Percentiles rank a stretch among this genome's conserved stretches.
Conservation (phyloP, 352 stramenopile genomes). For the Phytophthora fragariae region DNA sequence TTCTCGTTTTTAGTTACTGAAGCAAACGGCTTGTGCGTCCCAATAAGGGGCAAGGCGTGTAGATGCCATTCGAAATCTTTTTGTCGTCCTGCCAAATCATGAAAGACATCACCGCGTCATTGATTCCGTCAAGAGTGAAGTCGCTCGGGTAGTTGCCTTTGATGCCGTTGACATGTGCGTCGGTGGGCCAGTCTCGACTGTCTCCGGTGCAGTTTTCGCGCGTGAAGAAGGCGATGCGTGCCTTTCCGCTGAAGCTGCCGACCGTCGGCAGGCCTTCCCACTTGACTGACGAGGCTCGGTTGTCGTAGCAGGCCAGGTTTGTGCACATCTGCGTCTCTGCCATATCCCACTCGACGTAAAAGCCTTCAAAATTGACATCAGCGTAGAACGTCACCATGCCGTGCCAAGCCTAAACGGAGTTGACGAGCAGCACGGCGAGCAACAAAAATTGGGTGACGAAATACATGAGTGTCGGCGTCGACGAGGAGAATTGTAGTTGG, state of each 20-base stretch:
- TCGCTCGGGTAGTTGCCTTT: slow-evolving; percentile 35
- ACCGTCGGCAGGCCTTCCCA: slow-evolving; percentile 28
- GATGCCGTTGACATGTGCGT: slow-evolving; percentile 27
- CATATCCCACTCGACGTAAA: slow-evolving; percentile 20
- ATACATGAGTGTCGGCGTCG: background rate
- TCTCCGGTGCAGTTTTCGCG: slow-evolving; percentile 32
- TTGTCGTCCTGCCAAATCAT: slow-evolving; percentile 36
- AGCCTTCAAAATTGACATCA: slow-evolving; percentile 15
- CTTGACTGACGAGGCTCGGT: slow-evolving; percentile 37
- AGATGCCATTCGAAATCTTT: slow-evolving; percentile 18
- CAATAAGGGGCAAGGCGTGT: slow-evolving; percentile 26
- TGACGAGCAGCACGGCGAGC: background rate
- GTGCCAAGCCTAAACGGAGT: slow-evolving; percentile 25
- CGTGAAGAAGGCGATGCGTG: slow-evolving; percentile 40
- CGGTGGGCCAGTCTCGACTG: slow-evolving; percentile 28
- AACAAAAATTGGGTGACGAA: background rate
- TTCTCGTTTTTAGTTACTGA: background rate
- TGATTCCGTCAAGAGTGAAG: slow-evolving; percentile 35
- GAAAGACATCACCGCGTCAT: slow-evolving; percentile 39
- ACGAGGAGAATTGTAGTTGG: background rate
- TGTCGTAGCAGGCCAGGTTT: slow-evolving; percentile 38
- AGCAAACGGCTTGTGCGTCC: slow-evolving; percentile 19
- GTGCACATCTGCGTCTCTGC: slow-evolving; percentile 33
- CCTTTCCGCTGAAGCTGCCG: slow-evolving; percentile 28
- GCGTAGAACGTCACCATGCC: slow-evolving; percentile 35